phyloP scores from a whole-genome alignment of 768 basidiomycete species.

The Cubamyces sp. region DNA sequence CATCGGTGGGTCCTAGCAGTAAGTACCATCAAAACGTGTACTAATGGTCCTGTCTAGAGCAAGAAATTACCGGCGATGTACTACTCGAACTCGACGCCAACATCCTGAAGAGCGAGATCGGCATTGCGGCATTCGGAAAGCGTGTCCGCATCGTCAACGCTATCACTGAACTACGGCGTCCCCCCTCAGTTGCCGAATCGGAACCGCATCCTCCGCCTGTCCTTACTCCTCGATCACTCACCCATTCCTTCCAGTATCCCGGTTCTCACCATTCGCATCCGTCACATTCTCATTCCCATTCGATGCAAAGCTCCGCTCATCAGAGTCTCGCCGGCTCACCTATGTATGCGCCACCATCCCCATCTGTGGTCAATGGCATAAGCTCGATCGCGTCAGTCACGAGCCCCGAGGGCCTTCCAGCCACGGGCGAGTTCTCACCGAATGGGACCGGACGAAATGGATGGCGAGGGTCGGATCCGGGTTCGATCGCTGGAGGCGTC shows the following conservation, averaged over 20 bases:
- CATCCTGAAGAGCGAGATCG: constrained; percentile 91
- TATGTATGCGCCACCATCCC: constrained; percentile 21
- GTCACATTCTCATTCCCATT: constrained; percentile 40
- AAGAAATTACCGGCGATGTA: constrained; percentile 98
- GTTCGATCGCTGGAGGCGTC: constrained; percentile 14
- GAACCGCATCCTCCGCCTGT: constrained; percentile 36
- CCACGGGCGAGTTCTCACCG: constrained; percentile 25
- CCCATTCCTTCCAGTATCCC: constrained; percentile 32
- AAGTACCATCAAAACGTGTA: not conserved
- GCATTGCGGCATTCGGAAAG: constrained; percentile 92
- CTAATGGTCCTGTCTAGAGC: constrained; percentile 58
- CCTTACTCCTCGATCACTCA: constrained; percentile 28
- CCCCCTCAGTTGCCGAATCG: constrained; percentile 63
- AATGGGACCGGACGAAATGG: constrained; percentile 16
- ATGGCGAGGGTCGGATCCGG: constrained; percentile 30
- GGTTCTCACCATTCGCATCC: constrained; percentile 34
- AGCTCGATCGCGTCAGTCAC: constrained; percentile 25
- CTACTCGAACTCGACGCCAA: constrained; percentile 92
- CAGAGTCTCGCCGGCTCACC: constrained; percentile 24
- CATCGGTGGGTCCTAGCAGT: constrained; percentile 57
- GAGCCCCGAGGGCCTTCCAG: constrained; percentile 41
- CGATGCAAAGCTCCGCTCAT: constrained; percentile 42
- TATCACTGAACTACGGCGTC: constrained; percentile 82
- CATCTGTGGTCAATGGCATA: constrained; percentile 16
- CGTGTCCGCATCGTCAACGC: constrained; percentile 92